phyloP scores from a whole-genome alignment of 495 filamentous ascomycete genomes.

The Aspergillus avenaceus region DNA sequence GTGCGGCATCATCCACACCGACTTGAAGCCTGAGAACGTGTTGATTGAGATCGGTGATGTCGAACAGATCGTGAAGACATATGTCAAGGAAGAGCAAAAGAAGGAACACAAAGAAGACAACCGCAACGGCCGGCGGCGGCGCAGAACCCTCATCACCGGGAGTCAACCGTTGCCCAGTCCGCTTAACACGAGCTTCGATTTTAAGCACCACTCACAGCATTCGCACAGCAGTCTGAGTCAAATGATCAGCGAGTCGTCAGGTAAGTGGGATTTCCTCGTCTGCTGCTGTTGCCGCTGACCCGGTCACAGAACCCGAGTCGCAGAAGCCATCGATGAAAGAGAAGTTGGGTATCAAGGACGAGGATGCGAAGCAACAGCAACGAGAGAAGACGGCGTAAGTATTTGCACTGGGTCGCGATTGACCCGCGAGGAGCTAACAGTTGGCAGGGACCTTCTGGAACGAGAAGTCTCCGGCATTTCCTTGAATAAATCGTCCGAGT shows the following conservation, averaged over 20 bases:
- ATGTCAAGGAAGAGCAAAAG: constrained; percentile 78
- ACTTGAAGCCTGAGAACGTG: constrained; percentile 97
- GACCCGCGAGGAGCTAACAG: constrained; percentile 4
- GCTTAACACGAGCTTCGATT: constrained; percentile 86
- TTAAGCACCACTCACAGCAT: constrained; percentile 64
- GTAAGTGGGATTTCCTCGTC: constrained; percentile 41
- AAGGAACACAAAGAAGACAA: constrained; percentile 80
- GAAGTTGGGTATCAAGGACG: constrained; percentile 54
- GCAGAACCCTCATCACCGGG: constrained; percentile 93
- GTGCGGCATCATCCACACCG: constrained; percentile 98
- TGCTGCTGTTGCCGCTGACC: neutral
- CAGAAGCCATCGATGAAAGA: constrained; percentile 55
- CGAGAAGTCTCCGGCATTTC: constrained; percentile 94
- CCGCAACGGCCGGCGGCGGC: constrained; percentile 85
- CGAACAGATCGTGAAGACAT: constrained; percentile 91
- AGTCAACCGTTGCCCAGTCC: constrained; percentile 95
- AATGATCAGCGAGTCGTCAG: constrained; percentile 66
- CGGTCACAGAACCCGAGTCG: constrained; percentile 15
- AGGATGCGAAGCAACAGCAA: constrained; percentile 74
- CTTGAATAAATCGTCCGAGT: constrained; percentile 64
- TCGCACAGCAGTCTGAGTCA: constrained; percentile 80
- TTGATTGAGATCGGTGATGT: constrained; percentile 99
- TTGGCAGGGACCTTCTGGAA: constrained; percentile 73
- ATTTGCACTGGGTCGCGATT: too few relatives aligned
- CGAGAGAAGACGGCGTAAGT: constrained; percentile 93